Evolutionary conservation across 1,284 basidiomycete species (phyloP), one percentile per base, ranked within the genome.

Genomic region (Tylopilus orsonianus): DNA sequence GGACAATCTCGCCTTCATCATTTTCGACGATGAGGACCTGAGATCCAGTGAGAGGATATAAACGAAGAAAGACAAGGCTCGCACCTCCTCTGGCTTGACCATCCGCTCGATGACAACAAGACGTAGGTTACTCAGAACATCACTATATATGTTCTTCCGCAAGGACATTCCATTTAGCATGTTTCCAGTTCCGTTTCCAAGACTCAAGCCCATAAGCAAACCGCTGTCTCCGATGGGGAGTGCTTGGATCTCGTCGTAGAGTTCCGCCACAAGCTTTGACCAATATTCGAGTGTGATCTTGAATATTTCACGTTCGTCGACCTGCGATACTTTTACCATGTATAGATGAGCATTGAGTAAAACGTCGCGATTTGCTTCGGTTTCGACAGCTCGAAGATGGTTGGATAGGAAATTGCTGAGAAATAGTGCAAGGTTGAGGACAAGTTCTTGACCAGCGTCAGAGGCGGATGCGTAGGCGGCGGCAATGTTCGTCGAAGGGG

Each of bases 221-320:
- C 94, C 94, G 46, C 93, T 94, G 55, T 97, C 95, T 29, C 90
- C 90, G 45, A 95, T 91, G 0, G 97, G 96, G 33, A 95, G 68
- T 54, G 83, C 86, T 68, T 97, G 93, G 46, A 96, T 90, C 75
- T 99, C 97, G 58, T 98, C 95, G 68, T 99, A 99, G n/a, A 99
- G 78, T 67, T 97, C 95, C 8, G 91, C 82, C 8, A 99, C 97
- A n/a, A 99, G 86, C 71, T 97, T 97, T 47, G 91, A 74, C 97
- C 97, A 99, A 72, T 99, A 99, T 68, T 99, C 97, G 61, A 99
- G 74, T 62, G 95, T 98, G 62, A 99, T 97, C 74, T 99, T 99
- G 85, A 99, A 99, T 54, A 99, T 88, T 70, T 99, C 97, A 46
- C 96, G 85, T 68, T 99, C 97, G 61, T 98, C 96, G 23, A 99